These are phyloP conservation scores for Galeopsis tetrahit DNA, from an alignment of 257 asterid genomes.

Conservation along the genomic window DNA sequence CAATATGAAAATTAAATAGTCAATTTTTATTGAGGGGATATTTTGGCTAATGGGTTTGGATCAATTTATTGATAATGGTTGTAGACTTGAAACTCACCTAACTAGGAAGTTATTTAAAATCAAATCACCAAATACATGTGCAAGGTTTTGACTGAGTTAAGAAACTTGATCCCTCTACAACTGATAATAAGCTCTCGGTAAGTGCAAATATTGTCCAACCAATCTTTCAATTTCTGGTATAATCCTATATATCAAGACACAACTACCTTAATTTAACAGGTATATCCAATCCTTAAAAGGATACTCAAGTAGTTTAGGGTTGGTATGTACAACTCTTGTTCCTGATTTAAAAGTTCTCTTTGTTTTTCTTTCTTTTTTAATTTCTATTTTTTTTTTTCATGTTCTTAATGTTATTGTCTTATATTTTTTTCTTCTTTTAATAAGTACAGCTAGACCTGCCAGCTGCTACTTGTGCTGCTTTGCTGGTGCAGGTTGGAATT, in stretches of 20 bases:
- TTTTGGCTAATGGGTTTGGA: not conserved
- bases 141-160: not conserved
- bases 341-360: not conserved
- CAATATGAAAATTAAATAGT: not conserved
- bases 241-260: not conserved
- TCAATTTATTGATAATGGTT: not conserved
- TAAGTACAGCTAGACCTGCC: not conserved
- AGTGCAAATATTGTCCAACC: not conserved
- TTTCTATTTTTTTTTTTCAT: not conserved
- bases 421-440: not conserved
- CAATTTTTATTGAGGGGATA: not conserved
- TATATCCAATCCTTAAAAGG: not conserved
- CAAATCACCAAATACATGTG: not conserved
- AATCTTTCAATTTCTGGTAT: not conserved
- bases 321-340: not conserved
- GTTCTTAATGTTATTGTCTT: not conserved
- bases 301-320: not conserved
- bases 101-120: not conserved
- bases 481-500: slow-evolving; percentile 21
- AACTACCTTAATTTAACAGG: not conserved
- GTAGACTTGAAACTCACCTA: not conserved
- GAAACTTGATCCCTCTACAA: not conserved
- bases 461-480: slow-evolving; percentile 7
- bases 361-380: not conserved
- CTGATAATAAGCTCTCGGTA: not conserved